These are phyloP conservation scores for Penicillium cosmopolitanum DNA, from an alignment of 495 filamentous ascomycete species.

Conservation along the genomic window DNA sequence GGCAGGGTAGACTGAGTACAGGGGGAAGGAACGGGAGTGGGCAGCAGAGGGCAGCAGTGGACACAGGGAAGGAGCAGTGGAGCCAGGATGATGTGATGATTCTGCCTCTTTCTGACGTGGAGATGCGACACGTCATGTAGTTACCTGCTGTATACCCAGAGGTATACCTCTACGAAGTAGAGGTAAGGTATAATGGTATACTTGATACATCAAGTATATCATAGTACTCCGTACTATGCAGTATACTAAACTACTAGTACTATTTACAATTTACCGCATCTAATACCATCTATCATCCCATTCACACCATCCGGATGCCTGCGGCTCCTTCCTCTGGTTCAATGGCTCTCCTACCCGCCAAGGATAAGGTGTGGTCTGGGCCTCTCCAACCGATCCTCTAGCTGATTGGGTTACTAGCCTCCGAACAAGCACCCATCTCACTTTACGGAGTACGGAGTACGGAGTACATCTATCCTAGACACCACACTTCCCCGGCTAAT, in stretches of 20 bases:
- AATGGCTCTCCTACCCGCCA: conserved; percentile 10
- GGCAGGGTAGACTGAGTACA: conserved; percentile 8
- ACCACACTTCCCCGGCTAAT: background rate
- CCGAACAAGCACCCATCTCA: background rate
- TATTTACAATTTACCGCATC: too few species aligned
- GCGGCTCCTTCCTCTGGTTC: conserved; percentile 12
- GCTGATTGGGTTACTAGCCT: conserved; percentile 11
- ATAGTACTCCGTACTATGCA: too few species aligned
- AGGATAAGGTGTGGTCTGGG: conserved; percentile 33
- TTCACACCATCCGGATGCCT: conserved; percentile 17
- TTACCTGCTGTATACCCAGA: too few species aligned
- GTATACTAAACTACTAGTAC: too few species aligned
- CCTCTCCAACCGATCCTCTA: conserved; percentile 10
- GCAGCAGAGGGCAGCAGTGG: too few species aligned
- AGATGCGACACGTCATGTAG: conserved; percentile 32
- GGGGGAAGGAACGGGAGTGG: too few species aligned
- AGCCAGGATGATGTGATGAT: conserved; percentile 27
- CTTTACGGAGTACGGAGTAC: too few species aligned
- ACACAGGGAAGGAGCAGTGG: conserved; percentile 14
- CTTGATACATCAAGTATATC: background rate
- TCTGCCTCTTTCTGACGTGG: conserved; percentile 26
- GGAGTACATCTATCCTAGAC: too few species aligned
- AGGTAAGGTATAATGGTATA: too few species aligned
- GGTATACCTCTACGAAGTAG: too few species aligned
- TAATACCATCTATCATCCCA: too few species aligned